phyloP scores from a whole-genome alignment of 73 alveolate species.

The Paramecium pentaurelia region DNA sequence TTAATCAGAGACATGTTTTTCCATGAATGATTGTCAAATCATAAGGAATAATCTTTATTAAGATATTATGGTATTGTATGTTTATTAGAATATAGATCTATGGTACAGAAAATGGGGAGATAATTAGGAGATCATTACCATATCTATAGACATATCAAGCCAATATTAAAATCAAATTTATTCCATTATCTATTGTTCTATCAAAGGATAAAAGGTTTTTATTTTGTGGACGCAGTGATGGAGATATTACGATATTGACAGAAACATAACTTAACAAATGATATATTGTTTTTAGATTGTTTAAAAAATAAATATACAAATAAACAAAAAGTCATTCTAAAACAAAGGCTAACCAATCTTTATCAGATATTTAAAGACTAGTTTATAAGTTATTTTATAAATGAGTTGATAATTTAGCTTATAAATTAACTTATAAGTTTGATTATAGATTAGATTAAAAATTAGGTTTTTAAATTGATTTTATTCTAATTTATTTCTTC shows the following conservation, averaged over 20 bases:
- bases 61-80: slow-evolving; percentile 57
- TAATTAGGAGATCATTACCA: slow-evolving; percentile 74
- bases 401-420: background rate
- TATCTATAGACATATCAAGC: background rate
- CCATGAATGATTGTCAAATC: slow-evolving; percentile 62
- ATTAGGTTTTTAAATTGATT: background rate
- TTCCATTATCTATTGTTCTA: background rate
- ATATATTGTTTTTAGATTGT: background rate
- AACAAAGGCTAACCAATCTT: background rate
- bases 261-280: background rate
- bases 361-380: background rate
- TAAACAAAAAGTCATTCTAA: background rate
- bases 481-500: background rate
- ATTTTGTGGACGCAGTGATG: slow-evolving; percentile 78
- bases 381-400: background rate
- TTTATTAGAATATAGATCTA: slow-evolving; percentile 51
- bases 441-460: background rate
- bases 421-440: background rate
- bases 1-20: slow-evolving; percentile 62
- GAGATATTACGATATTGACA: background rate
- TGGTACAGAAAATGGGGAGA: slow-evolving; percentile 82
- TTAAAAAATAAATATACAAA: background rate
- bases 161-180: background rate
- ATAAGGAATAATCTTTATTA: slow-evolving; percentile 58
- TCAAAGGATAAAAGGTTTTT: slow-evolving; percentile 69